Conservation (phyloP, 2,329 filamentous ascomycete species). For the Teratosphaeria destructans region DNA sequence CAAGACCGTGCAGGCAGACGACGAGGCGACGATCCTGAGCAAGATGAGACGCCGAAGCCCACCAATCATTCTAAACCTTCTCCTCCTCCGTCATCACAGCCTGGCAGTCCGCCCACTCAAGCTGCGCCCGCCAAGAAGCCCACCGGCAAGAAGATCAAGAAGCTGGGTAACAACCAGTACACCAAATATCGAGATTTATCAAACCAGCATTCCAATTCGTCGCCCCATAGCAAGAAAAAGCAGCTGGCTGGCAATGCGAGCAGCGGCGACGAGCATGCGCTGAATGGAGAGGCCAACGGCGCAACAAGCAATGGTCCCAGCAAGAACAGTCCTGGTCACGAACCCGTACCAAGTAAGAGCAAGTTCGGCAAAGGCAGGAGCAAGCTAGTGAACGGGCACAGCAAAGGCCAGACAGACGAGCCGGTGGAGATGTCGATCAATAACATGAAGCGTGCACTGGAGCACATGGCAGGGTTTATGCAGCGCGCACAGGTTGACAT, state of each 20-base stretch:
- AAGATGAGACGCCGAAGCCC: slow-evolving; percentile 51
- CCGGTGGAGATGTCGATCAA: slow-evolving; percentile 56
- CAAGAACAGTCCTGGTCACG: slow-evolving; percentile 6
- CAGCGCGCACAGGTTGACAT: slow-evolving; percentile 80
- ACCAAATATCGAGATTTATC: slow-evolving; percentile 53
- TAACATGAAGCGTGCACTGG: slow-evolving; percentile 51
- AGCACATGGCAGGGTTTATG: slow-evolving; percentile 81
- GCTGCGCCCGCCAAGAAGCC: slow-evolving; percentile 51
- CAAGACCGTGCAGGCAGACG: slow-evolving; percentile 74
- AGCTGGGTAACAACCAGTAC: slow-evolving; percentile 68
- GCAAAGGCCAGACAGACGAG: slow-evolving; percentile 46
- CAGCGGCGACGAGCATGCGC: slow-evolving; percentile 14
- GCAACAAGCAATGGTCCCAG: slow-evolving; percentile 6
- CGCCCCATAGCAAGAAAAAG: slow-evolving; percentile 26
- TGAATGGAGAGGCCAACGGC: slow-evolving; percentile 5
- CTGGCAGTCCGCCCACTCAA: slow-evolving; percentile 28
- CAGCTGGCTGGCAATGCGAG: slow-evolving; percentile 3
- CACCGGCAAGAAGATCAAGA: slow-evolving; percentile 47
- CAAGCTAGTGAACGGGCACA: slow-evolving; percentile 18
- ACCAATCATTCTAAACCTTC: slow-evolving; percentile 25
- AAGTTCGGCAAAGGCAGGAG: slow-evolving; percentile 13
- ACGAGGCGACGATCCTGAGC: slow-evolving; percentile 60
- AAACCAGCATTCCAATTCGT: slow-evolving; percentile 42
- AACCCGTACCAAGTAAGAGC: slow-evolving; percentile 1
- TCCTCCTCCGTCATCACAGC: slow-evolving; percentile 34